Percentiles rank a stretch among this genome's conserved stretches.
Conservation (phyloP, 768 basidiomycete genomes). For the Gymnopilus dilepis region DNA sequence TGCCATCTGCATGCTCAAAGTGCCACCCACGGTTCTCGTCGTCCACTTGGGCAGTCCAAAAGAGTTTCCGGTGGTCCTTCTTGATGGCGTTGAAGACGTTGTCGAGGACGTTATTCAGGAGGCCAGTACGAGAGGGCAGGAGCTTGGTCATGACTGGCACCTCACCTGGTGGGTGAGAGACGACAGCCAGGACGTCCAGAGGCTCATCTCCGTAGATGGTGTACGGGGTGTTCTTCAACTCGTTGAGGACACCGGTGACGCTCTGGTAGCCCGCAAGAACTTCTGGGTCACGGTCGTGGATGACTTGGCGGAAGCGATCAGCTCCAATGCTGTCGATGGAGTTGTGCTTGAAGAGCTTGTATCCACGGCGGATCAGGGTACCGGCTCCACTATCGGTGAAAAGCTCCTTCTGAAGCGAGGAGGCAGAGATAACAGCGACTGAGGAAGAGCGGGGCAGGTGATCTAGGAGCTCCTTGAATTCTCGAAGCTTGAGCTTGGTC, state of each 20-base stretch:
- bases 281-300: constrained; percentile 95
- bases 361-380: constrained; percentile 96
- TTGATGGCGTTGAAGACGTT: constrained; percentile 97
- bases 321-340: constrained; percentile 85
- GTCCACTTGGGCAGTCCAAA: constrained; percentile 97
- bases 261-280: constrained; percentile 82
- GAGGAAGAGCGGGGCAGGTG: constrained; percentile 97
- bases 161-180: constrained; percentile 90
- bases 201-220: constrained; percentile 99
- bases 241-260: constrained; percentile 85
- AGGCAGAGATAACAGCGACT: constrained; percentile 95
- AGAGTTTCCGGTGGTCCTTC: constrained; percentile 90
- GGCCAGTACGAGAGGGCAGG: constrained; percentile 83
- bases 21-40: constrained; percentile 99
- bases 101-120: constrained; percentile 94
- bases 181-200: constrained; percentile 92
- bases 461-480: constrained; percentile 98
- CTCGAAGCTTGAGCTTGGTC: constrained; percentile 97
- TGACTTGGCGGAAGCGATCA: constrained; percentile 92
- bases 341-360: constrained; percentile 93
- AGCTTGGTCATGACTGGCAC: constrained; percentile 92
- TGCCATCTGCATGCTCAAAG: constrained; percentile 97
- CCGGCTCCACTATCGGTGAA: constrained; percentile 99
- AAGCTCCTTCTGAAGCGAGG: constrained; percentile 94
- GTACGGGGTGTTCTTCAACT: constrained; percentile 82